Conservation (phyloP, 2,329 filamentous ascomycete species). For the Ploettnerulaceae sp. region DNA sequence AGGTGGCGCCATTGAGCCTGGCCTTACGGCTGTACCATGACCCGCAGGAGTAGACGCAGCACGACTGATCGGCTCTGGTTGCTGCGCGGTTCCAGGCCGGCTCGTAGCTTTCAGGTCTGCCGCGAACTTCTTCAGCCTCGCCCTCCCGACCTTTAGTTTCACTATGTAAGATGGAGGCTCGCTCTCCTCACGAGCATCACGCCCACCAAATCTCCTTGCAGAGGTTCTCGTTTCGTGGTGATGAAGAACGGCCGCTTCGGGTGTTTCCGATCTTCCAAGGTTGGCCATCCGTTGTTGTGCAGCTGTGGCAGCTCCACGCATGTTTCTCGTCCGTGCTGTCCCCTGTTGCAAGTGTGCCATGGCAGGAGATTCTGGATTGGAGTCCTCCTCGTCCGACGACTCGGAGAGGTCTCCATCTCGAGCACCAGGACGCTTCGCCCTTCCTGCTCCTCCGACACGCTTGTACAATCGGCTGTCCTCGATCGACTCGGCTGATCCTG, state of each 20-base stretch:
- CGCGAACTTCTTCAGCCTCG: slow-evolving; percentile 64
- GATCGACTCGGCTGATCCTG: slow-evolving; percentile 72
- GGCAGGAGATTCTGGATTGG: slow-evolving; percentile 78
- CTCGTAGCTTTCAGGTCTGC: slow-evolving; percentile 46
- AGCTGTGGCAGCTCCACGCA: slow-evolving; percentile 81
- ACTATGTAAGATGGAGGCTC: slow-evolving; percentile 63
- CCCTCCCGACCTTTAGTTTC: slow-evolving; percentile 66
- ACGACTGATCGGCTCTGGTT: slow-evolving; percentile 42
- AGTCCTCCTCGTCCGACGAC: slow-evolving; percentile 88
- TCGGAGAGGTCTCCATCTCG: slow-evolving; percentile 66
- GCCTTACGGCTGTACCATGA: slow-evolving; percentile 39
- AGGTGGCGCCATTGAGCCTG: slow-evolving; percentile 51
- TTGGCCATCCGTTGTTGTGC: slow-evolving; percentile 86
- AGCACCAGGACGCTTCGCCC: slow-evolving; percentile 46
- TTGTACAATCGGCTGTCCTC: slow-evolving; percentile 89
- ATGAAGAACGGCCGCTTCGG: slow-evolving; percentile 65
- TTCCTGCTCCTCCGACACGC: slow-evolving; percentile 55
- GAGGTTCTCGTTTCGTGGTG: slow-evolving; percentile 71
- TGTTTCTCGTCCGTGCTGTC: slow-evolving; percentile 79
- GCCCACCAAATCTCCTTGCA: slow-evolving; percentile 51
- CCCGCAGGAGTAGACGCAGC: slow-evolving; percentile 38
- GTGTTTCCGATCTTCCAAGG: slow-evolving; percentile 79
- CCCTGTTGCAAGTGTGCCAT: slow-evolving; percentile 63
- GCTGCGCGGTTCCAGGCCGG: slow-evolving; percentile 37
- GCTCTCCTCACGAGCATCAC: slow-evolving; percentile 72